Conservation (phyloP, 352 stramenopile species). For the Phytophthora megakarya region DNA sequence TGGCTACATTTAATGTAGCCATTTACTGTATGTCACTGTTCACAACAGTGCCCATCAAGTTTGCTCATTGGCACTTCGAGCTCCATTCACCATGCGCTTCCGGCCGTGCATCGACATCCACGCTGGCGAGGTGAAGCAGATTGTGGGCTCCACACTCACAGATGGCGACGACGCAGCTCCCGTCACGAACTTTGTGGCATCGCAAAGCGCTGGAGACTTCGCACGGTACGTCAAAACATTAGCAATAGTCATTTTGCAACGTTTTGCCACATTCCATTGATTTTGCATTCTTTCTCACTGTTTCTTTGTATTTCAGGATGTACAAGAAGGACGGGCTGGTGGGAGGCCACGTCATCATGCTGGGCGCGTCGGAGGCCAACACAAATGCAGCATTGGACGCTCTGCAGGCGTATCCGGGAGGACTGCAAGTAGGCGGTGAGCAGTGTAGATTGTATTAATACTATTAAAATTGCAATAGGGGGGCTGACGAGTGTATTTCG, state of each 20-base stretch:
- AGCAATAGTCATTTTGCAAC: not conserved
- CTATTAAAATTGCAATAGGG: not conserved
- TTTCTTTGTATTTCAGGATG: slow-evolving; percentile 56
- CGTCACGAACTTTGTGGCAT: slow-evolving; percentile 94
- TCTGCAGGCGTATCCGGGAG: slow-evolving; percentile 88
- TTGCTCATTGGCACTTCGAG: slow-evolving; percentile 10
- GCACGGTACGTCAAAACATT: slow-evolving; percentile 48
- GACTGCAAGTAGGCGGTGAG: slow-evolving; percentile 95
- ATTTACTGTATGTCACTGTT: slow-evolving; percentile 16
- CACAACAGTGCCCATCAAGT: slow-evolving; percentile 11
- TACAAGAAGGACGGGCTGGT: slow-evolving; percentile 91
- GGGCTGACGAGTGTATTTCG: not conserved
- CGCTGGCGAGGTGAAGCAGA: slow-evolving; percentile 98
- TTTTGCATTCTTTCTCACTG: not conserved
- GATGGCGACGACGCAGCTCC: slow-evolving; percentile 69
- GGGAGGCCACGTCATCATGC: slow-evolving; percentile 98
- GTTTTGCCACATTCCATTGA: slow-evolving; percentile 5
- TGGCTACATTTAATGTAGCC: not conserved
- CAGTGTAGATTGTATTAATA: not conserved
- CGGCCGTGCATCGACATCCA: slow-evolving; percentile 99
- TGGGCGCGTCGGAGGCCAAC: slow-evolving; percentile 93
- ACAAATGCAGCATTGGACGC: slow-evolving; percentile 89
- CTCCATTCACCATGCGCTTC: slow-evolving; percentile 89
- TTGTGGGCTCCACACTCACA: slow-evolving; percentile 97
- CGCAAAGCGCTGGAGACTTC: slow-evolving; percentile 72